Percentiles rank a stretch among this genome's conserved stretches.
Conservation (phyloP, 1,139 yeast genomes). For the Hansenula sp. region DNA sequence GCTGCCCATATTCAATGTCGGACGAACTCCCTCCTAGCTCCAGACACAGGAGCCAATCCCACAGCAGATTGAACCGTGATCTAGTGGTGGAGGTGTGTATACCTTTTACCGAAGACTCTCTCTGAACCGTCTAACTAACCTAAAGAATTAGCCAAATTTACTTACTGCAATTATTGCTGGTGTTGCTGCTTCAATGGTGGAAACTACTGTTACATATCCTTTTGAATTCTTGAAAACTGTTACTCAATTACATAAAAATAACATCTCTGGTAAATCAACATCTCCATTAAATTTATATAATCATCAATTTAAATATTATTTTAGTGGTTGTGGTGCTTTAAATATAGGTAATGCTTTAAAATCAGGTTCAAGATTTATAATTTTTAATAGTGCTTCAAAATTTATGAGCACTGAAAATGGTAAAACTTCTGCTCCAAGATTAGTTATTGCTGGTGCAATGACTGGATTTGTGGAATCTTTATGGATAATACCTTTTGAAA, state of each 20-base stretch:
- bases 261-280: no score
- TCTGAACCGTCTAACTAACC: background rate
- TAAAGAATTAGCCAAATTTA: conserved; percentile 29
- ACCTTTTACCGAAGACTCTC: no score
- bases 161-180: conserved; percentile 73
- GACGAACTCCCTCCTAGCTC: background rate
- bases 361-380: conserved; percentile 65
- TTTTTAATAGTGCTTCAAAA: conserved; percentile 73
- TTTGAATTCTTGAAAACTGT: conserved; percentile 79
- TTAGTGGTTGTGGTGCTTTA: conserved; percentile 74
- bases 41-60: background rate
- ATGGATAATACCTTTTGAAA: conserved; percentile 88
- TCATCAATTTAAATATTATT: conserved; percentile 46
- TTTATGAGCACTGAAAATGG: conserved; percentile 59
- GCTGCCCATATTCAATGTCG: background rate
- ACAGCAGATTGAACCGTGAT: background rate
- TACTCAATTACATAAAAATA: conserved; percentile 53
- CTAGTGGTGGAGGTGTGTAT: conserved; percentile 1
- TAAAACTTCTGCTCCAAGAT: conserved; percentile 62
- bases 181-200: conserved; percentile 65
- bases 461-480: conserved; percentile 81
- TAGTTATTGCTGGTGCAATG: conserved; percentile 80
- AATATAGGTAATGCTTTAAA: conserved; percentile 74
- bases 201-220: conserved; percentile 75
- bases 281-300: no score